Evolutionary conservation across 2,329 filamentous ascomycete genomes (phyloP).

Genomic region (Xylaria sp.): DNA sequence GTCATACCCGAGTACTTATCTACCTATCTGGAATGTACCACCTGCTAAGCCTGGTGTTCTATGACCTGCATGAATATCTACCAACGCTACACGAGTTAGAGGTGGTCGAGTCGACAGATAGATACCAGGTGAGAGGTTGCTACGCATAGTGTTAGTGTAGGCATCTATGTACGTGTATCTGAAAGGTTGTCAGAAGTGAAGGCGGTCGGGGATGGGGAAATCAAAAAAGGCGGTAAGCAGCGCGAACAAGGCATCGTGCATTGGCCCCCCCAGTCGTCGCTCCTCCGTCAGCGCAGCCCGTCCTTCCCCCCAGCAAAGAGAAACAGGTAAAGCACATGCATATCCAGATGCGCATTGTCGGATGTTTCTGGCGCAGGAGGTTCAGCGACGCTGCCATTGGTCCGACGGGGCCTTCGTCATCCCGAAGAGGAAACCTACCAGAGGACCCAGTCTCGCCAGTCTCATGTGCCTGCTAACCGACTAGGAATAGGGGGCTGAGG

Average conservation of each 20-base stretch:
- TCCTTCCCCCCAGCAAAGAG: constrained; percentile 6
- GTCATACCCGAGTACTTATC: neutral
- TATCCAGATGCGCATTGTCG: constrained; percentile 17
- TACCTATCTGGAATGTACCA: no score
- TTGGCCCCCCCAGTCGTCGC: neutral
- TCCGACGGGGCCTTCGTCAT: constrained; percentile 14
- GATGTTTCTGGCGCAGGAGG: constrained; percentile 21
- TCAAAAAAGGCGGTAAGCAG: constrained; percentile 31
- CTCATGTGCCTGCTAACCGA: constrained; percentile 16
- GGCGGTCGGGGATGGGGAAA: constrained; percentile 12
- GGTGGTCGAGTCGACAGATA: no score
- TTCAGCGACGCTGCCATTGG: constrained; percentile 16
- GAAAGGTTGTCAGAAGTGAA: neutral
- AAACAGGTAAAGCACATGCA: constrained; percentile 27
- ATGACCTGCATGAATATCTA: no score
- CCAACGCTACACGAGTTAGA: no score
- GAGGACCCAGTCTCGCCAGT: neutral
- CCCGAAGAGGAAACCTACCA: constrained; percentile 28
- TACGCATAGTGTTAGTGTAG: no score
- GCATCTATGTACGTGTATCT: no score
- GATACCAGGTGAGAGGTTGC: no score
- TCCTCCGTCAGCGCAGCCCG: neutral
- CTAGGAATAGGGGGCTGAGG: constrained; percentile 22
- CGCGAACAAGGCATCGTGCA: constrained; percentile 17
- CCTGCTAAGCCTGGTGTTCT: no score